Conservation (phyloP, 768 basidiomycete species). For the Grammothele lineata region DNA sequence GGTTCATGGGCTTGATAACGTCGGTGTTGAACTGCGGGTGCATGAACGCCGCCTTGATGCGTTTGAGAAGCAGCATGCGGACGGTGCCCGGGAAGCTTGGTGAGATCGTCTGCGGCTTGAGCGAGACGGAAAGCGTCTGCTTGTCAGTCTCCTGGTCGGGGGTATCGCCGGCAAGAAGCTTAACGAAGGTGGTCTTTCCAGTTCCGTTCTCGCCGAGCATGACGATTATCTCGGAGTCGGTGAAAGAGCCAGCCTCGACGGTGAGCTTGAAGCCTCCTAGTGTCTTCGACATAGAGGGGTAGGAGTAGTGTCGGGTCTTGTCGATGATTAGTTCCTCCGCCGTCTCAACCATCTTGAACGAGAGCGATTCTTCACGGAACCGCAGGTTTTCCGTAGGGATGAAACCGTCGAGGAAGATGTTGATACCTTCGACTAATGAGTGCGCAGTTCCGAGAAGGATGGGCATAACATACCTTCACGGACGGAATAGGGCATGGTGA, state of each 20-base stretch:
- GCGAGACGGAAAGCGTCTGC: conserved; percentile 79
- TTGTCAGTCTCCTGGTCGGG: conserved; percentile 85
- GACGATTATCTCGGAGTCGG: conserved; percentile 99
- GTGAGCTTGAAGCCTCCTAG: conserved; percentile 94
- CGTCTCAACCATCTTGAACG: conserved; percentile 97
- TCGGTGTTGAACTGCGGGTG: conserved; percentile 99
- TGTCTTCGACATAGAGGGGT: conserved; percentile 97
- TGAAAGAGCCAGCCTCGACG: conserved; percentile 85
- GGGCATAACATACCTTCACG: conserved; percentile 74
- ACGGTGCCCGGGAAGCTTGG: conserved; percentile 98
- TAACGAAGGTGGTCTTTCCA: conserved; percentile 97
- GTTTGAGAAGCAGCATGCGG: conserved; percentile 88
- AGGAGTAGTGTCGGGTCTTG: conserved; percentile 86
- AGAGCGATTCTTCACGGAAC: conserved; percentile 92
- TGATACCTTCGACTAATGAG: conserved; percentile 64
- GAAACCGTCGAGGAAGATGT: conserved; percentile 98
- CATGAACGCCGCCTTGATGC: conserved; percentile 95
- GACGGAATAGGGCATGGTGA: conserved; percentile 97
- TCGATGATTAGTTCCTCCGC: conserved; percentile 86
- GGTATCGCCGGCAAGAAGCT: conserved; percentile 87
- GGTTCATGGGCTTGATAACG: conserved; percentile 94
- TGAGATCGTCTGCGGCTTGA: conserved; percentile 98
- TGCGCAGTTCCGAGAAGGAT: neutral
- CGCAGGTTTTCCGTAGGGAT: conserved; percentile 98
- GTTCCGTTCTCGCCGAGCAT: conserved; percentile 99